phyloP scores from a whole-genome alignment of 2,329 filamentous ascomycete genomes.

The Aspergillus floridensis region DNA sequence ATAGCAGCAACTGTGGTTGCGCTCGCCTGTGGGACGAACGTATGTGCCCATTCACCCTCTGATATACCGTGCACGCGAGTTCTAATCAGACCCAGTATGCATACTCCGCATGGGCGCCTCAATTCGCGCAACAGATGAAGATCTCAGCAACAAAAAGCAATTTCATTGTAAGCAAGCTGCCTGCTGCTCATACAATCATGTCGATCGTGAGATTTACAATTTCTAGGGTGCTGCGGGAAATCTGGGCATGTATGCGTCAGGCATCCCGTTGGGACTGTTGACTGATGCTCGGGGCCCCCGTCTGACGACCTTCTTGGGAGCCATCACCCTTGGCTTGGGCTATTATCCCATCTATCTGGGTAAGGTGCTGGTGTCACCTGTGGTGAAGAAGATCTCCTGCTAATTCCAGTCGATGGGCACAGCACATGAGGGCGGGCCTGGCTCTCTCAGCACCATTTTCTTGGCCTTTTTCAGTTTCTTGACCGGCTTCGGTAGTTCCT shows the following conservation, averaged over 20 bases:
- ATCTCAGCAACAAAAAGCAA: slow-evolving; percentile 92
- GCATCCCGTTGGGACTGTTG: slow-evolving; percentile 83
- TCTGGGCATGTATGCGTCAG: slow-evolving; percentile 88
- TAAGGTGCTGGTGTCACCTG: slow-evolving; percentile 24
- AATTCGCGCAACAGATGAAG: slow-evolving; percentile 82
- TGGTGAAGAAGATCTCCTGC: slow-evolving; percentile 2
- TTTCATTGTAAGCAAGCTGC: slow-evolving; percentile 64
- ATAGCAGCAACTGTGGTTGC: slow-evolving; percentile 80
- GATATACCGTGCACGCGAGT: background rate
- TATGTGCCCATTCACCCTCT: slow-evolving; percentile 38
- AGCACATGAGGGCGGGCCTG: slow-evolving; percentile 70
- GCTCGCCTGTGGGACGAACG: slow-evolving; percentile 89
- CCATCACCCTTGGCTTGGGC: slow-evolving; percentile 68
- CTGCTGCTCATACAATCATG: slow-evolving; percentile 1
- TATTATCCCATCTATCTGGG: slow-evolving; percentile 78
- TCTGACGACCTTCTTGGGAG: slow-evolving; percentile 72
- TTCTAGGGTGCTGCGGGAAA: slow-evolving; percentile 53
- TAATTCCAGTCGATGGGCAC: slow-evolving; percentile 11
- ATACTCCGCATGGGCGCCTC: slow-evolving; percentile 95
- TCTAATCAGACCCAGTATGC: slow-evolving; percentile 67
- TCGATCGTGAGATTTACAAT: background rate
- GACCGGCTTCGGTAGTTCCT: slow-evolving; percentile 83
- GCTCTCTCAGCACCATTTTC: slow-evolving; percentile 53
- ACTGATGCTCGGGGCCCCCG: slow-evolving; percentile 80
- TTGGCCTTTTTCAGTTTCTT: slow-evolving; percentile 83